Evolutionary conservation across 768 basidiomycete species (phyloP), one percentile per base, ranked within the genome.

Genomic region (Xanthoconium stramineum): DNA sequence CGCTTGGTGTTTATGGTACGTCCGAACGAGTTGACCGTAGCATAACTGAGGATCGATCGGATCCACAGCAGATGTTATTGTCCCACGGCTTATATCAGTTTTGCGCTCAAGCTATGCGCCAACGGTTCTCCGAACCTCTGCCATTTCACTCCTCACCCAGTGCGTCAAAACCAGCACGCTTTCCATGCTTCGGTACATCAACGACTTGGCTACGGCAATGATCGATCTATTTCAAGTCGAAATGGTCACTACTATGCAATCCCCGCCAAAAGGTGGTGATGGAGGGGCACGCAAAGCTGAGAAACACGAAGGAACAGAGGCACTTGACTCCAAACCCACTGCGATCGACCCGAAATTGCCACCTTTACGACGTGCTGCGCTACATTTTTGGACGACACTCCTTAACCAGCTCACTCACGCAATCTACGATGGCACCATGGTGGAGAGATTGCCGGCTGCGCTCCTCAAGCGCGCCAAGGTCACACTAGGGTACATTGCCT

Each of bases 361-460:
- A 1, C 80, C 91, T 1, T 75, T 98, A 5, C 83, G 95, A 33
- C 87, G 96, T 40, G 86, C 91, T 1, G 93, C 91, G 0, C 66
- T 97, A n/a, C 86, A 94, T 62, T 88, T 97, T 67, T 76, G 96
- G 42, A 77, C 84, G 0, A 65, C 86, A 10, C 74, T 94, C 33
- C 69, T 93, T n/a, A 78, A 80, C n/a, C 80, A 85, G 40, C 75
- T 78, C 17, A 83, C 78, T 0, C 72, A 71, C n/a, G 74, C 79
- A 10, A 64, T 78, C 12, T 82, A 88, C 56, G 80, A 84, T 17
- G 67, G 63, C 30, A 28, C 28, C 1, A 3, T n/a, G 13, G 33
- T 55, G 12, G 56, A 61, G 37, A 58, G 55, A 19, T 37, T 61
- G 29, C 59, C 80, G 1, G 58, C 63, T 3, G 59, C 66, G 2